Evolutionary conservation across 352 stramenopile genomes (phyloP).

Genomic region (Albugo candida): DNA sequence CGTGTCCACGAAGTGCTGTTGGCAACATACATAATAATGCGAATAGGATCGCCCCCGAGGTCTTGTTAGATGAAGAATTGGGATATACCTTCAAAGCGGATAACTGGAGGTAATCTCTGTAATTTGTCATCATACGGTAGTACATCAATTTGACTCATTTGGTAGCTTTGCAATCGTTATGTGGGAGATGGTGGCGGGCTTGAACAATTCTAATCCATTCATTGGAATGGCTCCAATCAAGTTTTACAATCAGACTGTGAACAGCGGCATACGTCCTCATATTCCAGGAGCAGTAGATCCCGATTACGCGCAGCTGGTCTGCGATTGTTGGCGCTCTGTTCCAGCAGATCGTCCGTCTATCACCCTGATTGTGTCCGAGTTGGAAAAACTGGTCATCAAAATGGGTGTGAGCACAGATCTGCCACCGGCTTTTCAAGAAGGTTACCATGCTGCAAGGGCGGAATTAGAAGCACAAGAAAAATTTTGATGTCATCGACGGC

Average conservation of each 20-base stretch:
- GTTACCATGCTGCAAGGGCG: conserved; percentile 26
- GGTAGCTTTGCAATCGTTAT: conserved; percentile 75
- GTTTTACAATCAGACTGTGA: conserved; percentile 79
- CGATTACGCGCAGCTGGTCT: conserved; percentile 56
- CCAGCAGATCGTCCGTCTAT: conserved; percentile 52
- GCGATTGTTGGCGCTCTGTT: conserved; percentile 70
- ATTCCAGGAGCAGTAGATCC: conserved; percentile 45
- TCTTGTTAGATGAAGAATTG: conserved; percentile 72
- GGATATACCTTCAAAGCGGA: conserved; percentile 80
- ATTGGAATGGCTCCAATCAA: conserved; percentile 81
- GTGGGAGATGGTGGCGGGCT: conserved; percentile 79
- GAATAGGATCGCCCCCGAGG: conserved; percentile 67
- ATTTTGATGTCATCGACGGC: conserved; percentile 2
- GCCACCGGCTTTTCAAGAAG: conserved; percentile 64
- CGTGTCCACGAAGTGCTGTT: not conserved
- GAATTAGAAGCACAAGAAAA: no score
- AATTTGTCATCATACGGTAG: not conserved
- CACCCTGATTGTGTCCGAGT: conserved; percentile 46
- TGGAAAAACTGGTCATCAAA: conserved; percentile 50
- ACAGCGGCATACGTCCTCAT: conserved; percentile 43
- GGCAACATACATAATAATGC: not conserved
- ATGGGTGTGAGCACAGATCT: conserved; percentile 65
- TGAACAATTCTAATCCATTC: conserved; percentile 54
- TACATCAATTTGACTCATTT: not conserved
- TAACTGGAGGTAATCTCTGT: conserved; percentile 56